Evolutionary conservation across 768 basidiomycete genomes (phyloP).

Genomic region (Lentinula detonsa): DNA sequence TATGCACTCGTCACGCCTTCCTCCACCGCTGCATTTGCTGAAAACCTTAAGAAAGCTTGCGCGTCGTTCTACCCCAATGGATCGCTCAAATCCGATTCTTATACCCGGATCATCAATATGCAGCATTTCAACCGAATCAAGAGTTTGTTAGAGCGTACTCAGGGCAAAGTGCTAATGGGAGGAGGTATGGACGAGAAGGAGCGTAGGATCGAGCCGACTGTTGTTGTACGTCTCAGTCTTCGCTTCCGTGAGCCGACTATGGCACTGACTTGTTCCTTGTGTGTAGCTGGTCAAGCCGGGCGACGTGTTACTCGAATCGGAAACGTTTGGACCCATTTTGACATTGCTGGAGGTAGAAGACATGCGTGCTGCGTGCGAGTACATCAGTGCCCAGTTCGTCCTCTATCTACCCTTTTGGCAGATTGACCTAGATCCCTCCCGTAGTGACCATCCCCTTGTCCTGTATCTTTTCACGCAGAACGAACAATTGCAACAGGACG

Average conservation of each 20-base stretch:
- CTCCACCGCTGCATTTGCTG: conserved; percentile 33
- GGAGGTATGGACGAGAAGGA: conserved; percentile 53
- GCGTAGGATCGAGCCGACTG: conserved; percentile 65
- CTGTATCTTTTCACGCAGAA: conserved; percentile 74
- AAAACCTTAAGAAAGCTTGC: conserved; percentile 36
- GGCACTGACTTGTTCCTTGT: no score
- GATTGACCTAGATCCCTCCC: neutral
- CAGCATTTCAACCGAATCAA: conserved; percentile 57
- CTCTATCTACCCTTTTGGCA: neutral
- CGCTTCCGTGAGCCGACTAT: no score
- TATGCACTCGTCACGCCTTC: conserved; percentile 43
- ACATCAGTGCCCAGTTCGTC: conserved; percentile 37
- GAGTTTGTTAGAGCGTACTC: conserved; percentile 54
- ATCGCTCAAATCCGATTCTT: conserved; percentile 35
- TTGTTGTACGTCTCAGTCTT: conserved; percentile 31
- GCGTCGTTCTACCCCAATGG: conserved; percentile 22
- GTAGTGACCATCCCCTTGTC: conserved; percentile 58
- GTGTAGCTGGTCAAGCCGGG: conserved; percentile 36
- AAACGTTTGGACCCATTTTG: conserved; percentile 80
- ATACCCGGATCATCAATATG: conserved; percentile 45
- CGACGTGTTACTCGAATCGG: conserved; percentile 76
- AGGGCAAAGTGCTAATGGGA: conserved; percentile 61
- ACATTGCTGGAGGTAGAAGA: conserved; percentile 69
- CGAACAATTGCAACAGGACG: conserved; percentile 51
- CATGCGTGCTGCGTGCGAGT: conserved; percentile 65